phyloP scores from a whole-genome alignment of 2,329 filamentous ascomycete genomes.

The Aspergillus intermedius region DNA sequence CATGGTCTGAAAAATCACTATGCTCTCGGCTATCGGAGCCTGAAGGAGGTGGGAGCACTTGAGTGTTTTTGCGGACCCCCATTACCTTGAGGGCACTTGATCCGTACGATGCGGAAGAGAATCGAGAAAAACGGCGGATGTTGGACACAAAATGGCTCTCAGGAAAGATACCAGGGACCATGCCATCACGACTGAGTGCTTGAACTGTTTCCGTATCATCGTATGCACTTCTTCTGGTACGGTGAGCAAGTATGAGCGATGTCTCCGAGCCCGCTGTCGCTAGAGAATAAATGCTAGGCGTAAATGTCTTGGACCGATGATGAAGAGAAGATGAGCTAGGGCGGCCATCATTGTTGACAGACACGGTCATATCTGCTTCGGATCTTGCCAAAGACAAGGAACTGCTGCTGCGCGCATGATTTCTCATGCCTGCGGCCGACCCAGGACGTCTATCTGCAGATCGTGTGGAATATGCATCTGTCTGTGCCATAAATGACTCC shows the following conservation, averaged over 20 bases:
- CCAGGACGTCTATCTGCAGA: constrained; percentile 29
- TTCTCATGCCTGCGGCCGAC: constrained; percentile 33
- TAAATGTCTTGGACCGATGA: constrained; percentile 32
- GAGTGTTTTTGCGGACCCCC: constrained; percentile 33
- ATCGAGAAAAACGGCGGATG: constrained; percentile 41
- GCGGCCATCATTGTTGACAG: constrained; percentile 23
- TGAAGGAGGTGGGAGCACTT: constrained; percentile 20
- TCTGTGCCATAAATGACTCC: constrained; percentile 36
- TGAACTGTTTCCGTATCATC: constrained; percentile 40
- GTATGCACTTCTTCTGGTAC: constrained; percentile 39
- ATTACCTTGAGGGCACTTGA: constrained; percentile 43
- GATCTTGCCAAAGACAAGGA: constrained; percentile 38
- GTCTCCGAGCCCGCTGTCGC: constrained; percentile 40
- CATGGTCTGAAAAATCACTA: constrained; percentile 40
- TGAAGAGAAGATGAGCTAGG: constrained; percentile 26
- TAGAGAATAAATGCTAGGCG: constrained; percentile 42
- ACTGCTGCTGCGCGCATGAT: constrained; percentile 39
- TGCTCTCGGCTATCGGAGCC: constrained; percentile 38
- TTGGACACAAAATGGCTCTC: constrained; percentile 41
- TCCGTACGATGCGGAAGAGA: constrained; percentile 44
- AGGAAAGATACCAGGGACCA: constrained; percentile 41
- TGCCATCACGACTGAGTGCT: constrained; percentile 37
- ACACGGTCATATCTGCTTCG: constrained; percentile 32
- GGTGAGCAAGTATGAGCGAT: constrained; percentile 38
- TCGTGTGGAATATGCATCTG: constrained; percentile 37